Evolutionary conservation across 805 yeast species (phyloP).

Genomic region (Candida taoyuanica): DNA sequence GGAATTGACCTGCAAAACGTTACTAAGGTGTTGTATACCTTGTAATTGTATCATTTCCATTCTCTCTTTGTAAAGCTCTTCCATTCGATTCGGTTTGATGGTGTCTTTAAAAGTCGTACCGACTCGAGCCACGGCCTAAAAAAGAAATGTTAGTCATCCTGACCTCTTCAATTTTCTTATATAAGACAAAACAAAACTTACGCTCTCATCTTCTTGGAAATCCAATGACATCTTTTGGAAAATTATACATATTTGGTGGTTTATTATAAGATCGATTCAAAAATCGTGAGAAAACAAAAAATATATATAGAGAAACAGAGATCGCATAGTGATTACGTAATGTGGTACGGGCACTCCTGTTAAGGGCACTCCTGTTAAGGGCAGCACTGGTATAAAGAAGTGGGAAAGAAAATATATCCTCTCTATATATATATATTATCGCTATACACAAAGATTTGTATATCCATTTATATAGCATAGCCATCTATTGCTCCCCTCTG

Average conservation of each 20-base stretch:
- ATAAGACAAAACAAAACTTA: background rate
- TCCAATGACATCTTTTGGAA: constrained; percentile 2
- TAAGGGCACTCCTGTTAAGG: background rate
- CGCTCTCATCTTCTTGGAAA: constrained; percentile 9
- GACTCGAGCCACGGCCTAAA: constrained; percentile 21
- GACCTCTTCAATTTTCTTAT: background rate
- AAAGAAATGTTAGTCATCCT: background rate
- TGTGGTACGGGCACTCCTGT: background rate
- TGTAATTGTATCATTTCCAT: constrained; percentile 28
- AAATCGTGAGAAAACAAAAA: background rate
- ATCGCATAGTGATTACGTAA: background rate
- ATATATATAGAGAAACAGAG: background rate
- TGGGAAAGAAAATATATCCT: too few species aligned
- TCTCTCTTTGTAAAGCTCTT: constrained; percentile 26
- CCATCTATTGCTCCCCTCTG: constrained; percentile 10
- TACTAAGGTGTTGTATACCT: constrained; percentile 26
- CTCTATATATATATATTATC: too few species aligned
- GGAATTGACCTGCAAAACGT: constrained; percentile 28
- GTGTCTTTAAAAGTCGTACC: constrained; percentile 20
- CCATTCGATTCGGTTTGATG: constrained; percentile 7
- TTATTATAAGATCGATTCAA: too few species aligned
- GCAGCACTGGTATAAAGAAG: too few species aligned
- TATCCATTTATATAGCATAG: too few species aligned
- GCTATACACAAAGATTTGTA: too few species aligned
- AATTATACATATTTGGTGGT: too few species aligned